Evolutionary conservation across 148 eudicot species (phyloP), one percentile per base, ranked within the genome.

Genomic region (Silene conica): DNA sequence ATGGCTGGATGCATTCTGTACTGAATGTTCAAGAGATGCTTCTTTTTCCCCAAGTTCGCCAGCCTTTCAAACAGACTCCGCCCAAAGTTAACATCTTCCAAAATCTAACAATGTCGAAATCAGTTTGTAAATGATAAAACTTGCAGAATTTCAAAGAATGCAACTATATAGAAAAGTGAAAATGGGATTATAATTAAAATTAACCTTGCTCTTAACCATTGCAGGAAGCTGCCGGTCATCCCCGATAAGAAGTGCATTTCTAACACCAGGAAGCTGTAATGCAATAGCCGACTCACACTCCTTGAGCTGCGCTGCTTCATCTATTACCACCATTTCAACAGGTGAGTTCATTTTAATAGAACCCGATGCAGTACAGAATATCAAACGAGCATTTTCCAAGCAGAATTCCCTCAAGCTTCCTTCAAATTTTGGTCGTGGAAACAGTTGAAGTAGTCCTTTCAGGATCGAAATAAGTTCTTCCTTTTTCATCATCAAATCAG

Each of bases 1-100:
- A 87, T 87, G 2, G 91, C 70, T 21, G 94, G 94, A 76, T 87
- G 91, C 91, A 89, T 89, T 38, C 88, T 76, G 70, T 87, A 87
- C 69, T 87, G 94, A 5, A 83, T 70, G 34, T 84, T 76, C 0
- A 89, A 82, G 21, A 89, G 87, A 55, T 84, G 87, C 67, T 82
- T 87, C 67, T 67, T 61, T 48, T 83, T 79, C n/a, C 88, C 91
- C 69, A 86, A 54, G 58, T 21, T 16, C 25, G 69, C 83, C 48
- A 85, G 77, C 69, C 93, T 78, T 71, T 87, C 76, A 52, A 86
- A 89, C 66, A 86, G 79, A 74, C 93, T 89, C 76, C 93, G 86
- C 59, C 94, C 89, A 12, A 86, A 89, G 3, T 76, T 79, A 15
- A 84, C 82, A 9, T 54, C 43, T 67, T 78, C 79, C 14, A 79